Conservation (phyloP, 148 eudicot genomes). For the Chenopodium quinoa region DNA sequence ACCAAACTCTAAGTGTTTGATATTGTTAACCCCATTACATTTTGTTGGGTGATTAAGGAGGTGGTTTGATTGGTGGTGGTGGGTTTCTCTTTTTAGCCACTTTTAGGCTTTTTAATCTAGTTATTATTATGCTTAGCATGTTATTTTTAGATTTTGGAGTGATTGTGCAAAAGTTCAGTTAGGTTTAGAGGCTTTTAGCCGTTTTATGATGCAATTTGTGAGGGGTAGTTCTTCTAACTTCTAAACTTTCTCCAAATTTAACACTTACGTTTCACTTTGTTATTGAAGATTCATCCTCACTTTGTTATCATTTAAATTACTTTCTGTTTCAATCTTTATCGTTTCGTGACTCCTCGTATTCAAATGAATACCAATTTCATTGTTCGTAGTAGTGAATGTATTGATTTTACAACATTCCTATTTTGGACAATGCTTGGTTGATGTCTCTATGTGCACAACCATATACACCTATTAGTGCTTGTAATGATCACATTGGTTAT, state of each 20-base stretch:
- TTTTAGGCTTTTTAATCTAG: constrained; percentile 8
- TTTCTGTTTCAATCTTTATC: too few species aligned
- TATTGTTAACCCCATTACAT: constrained; percentile 27
- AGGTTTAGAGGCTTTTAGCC: constrained; percentile 3
- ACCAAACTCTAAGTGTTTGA: neutral
- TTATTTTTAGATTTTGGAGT: constrained; percentile 3
- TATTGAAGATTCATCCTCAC: too few species aligned
- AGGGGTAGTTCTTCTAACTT: neutral
- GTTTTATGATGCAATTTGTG: neutral
- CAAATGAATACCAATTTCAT: too few species aligned
- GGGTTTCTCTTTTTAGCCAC: constrained; percentile 15
- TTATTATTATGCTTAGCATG: neutral
- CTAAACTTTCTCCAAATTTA: neutral
- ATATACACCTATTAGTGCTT: too few species aligned
- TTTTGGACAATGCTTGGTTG: too few species aligned
- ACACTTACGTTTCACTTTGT: neutral
- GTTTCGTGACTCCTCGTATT: too few species aligned
- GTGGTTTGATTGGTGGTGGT: constrained; percentile 22
- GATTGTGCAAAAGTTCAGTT: constrained; percentile 25
- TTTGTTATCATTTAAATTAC: neutral
- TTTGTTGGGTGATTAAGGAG: constrained; percentile 21
- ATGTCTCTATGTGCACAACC: too few species aligned
- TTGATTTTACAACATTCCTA: too few species aligned
- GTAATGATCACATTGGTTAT: too few species aligned
- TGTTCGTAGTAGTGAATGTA: too few species aligned